Evolutionary conservation across 306 rosid species (phyloP).

Genomic region (Pterocarpus macrocarpus): DNA sequence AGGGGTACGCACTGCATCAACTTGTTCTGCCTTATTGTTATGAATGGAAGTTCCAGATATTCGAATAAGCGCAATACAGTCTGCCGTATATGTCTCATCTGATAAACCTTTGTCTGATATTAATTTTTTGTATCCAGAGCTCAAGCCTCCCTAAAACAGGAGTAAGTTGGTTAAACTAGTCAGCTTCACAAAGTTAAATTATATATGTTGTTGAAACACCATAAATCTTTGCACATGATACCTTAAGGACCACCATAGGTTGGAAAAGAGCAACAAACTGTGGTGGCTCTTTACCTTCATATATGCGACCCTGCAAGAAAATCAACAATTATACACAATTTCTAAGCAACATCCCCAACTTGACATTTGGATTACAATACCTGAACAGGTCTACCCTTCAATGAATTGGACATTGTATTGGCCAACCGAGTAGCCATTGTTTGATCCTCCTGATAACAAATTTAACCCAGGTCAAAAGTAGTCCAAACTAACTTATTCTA

Average conservation of each 20-base stretch:
- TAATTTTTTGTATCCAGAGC: slow-evolving; percentile 76
- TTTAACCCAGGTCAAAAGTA: slow-evolving; percentile 38
- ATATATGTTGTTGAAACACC: slow-evolving; percentile 23
- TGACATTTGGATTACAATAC: slow-evolving; percentile 57
- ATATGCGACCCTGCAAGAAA: slow-evolving; percentile 83
- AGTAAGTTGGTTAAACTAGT: slow-evolving; percentile 29
- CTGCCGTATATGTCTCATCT: slow-evolving; percentile 84
- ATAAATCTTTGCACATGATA: slow-evolving; percentile 46
- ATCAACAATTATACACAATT: slow-evolving; percentile 44
- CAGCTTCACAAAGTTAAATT: slow-evolving; percentile 26
- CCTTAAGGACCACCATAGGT: slow-evolving; percentile 94
- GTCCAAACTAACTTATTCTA: slow-evolving; percentile 25
- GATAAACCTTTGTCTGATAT: slow-evolving; percentile 67
- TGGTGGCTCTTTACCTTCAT: slow-evolving; percentile 89
- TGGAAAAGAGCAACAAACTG: slow-evolving; percentile 91
- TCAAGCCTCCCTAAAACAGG: slow-evolving; percentile 87
- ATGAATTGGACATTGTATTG: slow-evolving; percentile 71
- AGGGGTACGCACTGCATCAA: slow-evolving; percentile 73
- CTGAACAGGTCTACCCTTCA: slow-evolving; percentile 98
- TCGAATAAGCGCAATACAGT: slow-evolving; percentile 75
- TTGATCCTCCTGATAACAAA: slow-evolving; percentile 76
- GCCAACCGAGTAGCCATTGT: slow-evolving; percentile 75
- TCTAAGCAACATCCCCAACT: slow-evolving; percentile 40
- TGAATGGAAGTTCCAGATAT: slow-evolving; percentile 76
- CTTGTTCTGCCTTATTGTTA: slow-evolving; percentile 87